These are phyloP conservation scores for Paratinospora sagittata DNA, from an alignment of 164 flowering plant genomes.

Conservation along the genomic window DNA sequence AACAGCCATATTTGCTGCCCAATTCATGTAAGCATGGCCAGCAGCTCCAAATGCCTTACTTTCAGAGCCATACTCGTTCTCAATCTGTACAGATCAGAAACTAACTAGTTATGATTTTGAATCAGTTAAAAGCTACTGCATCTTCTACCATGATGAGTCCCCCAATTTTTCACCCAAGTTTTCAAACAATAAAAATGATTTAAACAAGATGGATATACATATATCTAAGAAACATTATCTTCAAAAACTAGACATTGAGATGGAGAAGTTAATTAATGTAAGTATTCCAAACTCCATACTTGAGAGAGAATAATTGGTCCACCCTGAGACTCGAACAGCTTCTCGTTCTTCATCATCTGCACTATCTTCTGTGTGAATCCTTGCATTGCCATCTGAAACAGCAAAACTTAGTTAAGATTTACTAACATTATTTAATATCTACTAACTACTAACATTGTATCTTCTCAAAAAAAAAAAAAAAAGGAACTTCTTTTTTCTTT, in stretches of 20 bases:
- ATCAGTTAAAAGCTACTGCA: not conserved
- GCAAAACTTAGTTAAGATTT: not conserved
- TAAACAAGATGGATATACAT: too few relatives aligned
- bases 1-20: conserved; percentile 84
- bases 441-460: too few relatives aligned
- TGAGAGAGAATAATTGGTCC: conserved; percentile 86
- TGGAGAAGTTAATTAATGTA: too few relatives aligned
- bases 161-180: not conserved
- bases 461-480: too few relatives aligned
- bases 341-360: conserved; percentile 60
- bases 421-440: not conserved
- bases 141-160: not conserved
- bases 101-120: not conserved
- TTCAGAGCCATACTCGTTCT: conserved; percentile 69
- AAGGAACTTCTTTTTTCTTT: not conserved
- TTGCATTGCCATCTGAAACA: conserved; percentile 67
- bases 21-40: conserved; percentile 54
- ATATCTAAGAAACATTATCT: not conserved
- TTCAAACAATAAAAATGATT: not conserved
- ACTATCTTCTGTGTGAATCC: conserved; percentile 74
- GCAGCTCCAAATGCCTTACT: conserved; percentile 46
- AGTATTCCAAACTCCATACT: conserved; percentile 29
- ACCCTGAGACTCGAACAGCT: conserved; percentile 73
- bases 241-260: not conserved
- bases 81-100: conserved; percentile 38